A percentile compares a stretch with the other conserved stretches of the same genome.
Evolutionary conservation across 306 rosid species (phyloP).

Genomic region (Heteromeles arbutifolia): DNA sequence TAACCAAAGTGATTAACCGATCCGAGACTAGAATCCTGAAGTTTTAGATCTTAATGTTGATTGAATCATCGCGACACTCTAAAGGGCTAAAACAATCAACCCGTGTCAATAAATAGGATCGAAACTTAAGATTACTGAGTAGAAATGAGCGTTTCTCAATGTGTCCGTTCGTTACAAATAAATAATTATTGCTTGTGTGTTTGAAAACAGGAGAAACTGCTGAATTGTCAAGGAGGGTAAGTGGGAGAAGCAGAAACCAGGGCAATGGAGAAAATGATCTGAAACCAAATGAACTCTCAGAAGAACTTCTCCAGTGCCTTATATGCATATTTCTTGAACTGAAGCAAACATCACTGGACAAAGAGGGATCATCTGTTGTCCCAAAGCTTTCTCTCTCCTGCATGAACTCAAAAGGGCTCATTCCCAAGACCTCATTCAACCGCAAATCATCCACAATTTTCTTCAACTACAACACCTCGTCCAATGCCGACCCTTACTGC

Average conservation of each 20-base stretch:
- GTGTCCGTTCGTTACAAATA: too few species aligned
- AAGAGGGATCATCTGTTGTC: slow-evolving; percentile 47
- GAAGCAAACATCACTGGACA: slow-evolving; percentile 47
- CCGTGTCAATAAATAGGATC: too few species aligned
- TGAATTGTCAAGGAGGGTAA: slow-evolving; percentile 46
- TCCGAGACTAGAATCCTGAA: too few species aligned
- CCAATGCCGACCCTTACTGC: slow-evolving; percentile 58
- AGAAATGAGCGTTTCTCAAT: too few species aligned
- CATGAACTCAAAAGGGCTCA: slow-evolving; percentile 60
- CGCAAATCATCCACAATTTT: slow-evolving; percentile 52
- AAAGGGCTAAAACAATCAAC: too few species aligned
- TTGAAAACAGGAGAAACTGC: slow-evolving; percentile 35
- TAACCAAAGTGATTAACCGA: too few species aligned
- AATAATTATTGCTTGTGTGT: neutral
- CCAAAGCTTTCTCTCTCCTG: slow-evolving; percentile 61
- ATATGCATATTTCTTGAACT: slow-evolving; percentile 66
- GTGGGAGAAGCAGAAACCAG: slow-evolving; percentile 34
- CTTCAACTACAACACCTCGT: slow-evolving; percentile 36
- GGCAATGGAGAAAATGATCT: slow-evolving; percentile 11
- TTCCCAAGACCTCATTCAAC: slow-evolving; percentile 49
- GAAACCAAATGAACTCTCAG: slow-evolving; percentile 81
- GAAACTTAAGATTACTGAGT: too few species aligned
- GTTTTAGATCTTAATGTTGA: too few species aligned
- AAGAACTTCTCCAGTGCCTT: slow-evolving; percentile 62
- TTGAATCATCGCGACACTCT: too few species aligned